phyloP scores from a whole-genome alignment of 139 green algal genomes.

The Picochlorum sp. region DNA sequence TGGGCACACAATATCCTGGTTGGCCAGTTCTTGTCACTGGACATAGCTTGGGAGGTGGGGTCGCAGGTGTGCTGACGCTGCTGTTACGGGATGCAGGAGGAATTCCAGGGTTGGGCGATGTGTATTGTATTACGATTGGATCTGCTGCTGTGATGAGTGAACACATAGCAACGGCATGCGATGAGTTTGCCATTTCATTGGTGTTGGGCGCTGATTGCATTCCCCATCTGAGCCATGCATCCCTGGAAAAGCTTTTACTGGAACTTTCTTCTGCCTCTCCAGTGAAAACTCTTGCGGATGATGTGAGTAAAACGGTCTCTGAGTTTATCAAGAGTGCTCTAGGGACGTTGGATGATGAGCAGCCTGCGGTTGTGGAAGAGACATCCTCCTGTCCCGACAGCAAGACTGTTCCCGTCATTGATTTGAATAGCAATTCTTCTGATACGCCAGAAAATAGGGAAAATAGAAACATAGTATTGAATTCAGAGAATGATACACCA shows the following conservation, averaged over 20 bases:
- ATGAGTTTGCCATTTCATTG: constrained; percentile 30
- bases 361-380: no score
- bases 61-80: constrained; percentile 34
- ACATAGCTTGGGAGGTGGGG: constrained; percentile 42
- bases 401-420: no score
- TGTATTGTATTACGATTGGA: constrained; percentile 34
- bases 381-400: no score
- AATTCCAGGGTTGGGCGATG: constrained; percentile 23
- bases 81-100: constrained; percentile 31
- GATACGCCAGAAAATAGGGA: no score
- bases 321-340: not conserved
- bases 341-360: no score
- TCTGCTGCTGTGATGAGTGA: constrained; percentile 38
- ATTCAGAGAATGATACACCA: not conserved
- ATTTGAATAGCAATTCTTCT: no score
- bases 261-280: constrained; percentile 28
- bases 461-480: not conserved
- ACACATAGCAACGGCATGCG: constrained; percentile 22
- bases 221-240: constrained; percentile 35
- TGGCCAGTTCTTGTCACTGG: constrained; percentile 45
- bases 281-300: constrained; percentile 4
- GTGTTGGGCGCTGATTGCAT: constrained; percentile 31
- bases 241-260: constrained; percentile 40
- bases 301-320: not conserved
- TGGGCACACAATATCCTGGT: constrained; percentile 25